Evolutionary conservation across 352 stramenopile genomes (phyloP).

Genomic region (Globisporangium apiculatum): DNA sequence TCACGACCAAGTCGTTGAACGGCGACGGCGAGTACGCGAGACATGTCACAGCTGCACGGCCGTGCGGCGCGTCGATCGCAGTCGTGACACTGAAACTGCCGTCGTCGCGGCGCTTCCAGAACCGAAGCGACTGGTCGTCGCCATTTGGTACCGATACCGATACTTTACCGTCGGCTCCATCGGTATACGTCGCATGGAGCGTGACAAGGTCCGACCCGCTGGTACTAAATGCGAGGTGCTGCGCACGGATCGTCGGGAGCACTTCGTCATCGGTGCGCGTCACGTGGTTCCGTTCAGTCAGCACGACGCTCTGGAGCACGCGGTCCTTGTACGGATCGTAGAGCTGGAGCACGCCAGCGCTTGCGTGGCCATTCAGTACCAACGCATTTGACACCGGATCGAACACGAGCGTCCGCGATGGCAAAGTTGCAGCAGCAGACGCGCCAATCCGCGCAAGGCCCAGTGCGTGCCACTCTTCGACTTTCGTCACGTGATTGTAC

Average conservation of each 20-base stretch:
- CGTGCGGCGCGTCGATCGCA: constrained; percentile 73
- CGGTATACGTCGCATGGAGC: constrained; percentile 32
- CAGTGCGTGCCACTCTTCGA: constrained; percentile 66
- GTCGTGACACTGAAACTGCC: constrained; percentile 78
- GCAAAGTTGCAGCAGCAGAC: constrained; percentile 29
- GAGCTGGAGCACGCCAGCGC: constrained; percentile 66
- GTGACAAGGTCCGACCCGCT: constrained; percentile 49
- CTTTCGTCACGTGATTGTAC: constrained; percentile 75
- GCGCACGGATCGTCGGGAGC: constrained; percentile 40
- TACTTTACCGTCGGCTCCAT: constrained; percentile 7
- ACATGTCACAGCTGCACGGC: constrained; percentile 34
- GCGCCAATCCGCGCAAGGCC: constrained; percentile 53
- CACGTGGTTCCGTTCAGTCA: constrained; percentile 81
- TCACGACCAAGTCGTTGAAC: constrained; percentile 44
- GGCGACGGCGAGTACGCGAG: constrained; percentile 44
- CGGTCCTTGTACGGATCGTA: constrained; percentile 79
- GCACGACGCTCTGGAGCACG: constrained; percentile 54
- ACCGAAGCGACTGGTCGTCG: constrained; percentile 60
- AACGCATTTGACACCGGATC: constrained; percentile 57
- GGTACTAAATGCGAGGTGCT: constrained; percentile 47
- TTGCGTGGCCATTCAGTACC: constrained; percentile 54
- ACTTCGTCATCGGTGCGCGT: constrained; percentile 67
- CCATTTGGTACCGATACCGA: constrained; percentile 7
- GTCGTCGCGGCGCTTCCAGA: constrained; percentile 71
- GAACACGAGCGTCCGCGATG: constrained; percentile 45